Evolutionary conservation across 108 stramenopile genomes (phyloP).

Genomic region (Stephanodiscus triporus): DNA sequence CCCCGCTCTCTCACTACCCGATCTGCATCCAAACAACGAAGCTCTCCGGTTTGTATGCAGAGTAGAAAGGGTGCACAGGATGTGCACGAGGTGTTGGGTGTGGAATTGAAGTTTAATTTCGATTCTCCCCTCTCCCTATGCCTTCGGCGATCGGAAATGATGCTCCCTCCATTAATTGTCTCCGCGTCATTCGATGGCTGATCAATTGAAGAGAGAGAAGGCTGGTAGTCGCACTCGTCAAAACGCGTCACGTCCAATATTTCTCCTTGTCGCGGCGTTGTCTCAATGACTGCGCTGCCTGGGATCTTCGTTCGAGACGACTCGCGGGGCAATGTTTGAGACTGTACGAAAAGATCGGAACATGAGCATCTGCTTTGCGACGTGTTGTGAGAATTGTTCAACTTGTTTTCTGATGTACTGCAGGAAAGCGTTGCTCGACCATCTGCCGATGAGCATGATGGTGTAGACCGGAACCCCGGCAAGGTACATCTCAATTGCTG

Average conservation of each 20-base stretch:
- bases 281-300: neutral
- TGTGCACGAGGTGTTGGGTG: too few species aligned
- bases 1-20: too few species aligned
- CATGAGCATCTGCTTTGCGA: conserved; percentile 1
- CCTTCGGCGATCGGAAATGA: neutral
- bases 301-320: neutral
- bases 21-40: too few species aligned
- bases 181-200: neutral
- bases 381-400: conserved; percentile 16
- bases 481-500: conserved; percentile 27
- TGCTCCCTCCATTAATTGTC: conserved; percentile 3
- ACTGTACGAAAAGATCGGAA: neutral
- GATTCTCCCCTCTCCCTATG: too few species aligned
- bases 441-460: conserved; percentile 32
- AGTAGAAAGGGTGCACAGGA: too few species aligned
- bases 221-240: neutral
- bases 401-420: conserved; percentile 35
- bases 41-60: too few species aligned
- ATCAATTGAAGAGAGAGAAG: neutral
- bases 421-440: conserved; percentile 31
- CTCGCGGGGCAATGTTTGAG: neutral
- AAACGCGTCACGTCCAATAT: neutral
- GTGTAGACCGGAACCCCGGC: conserved; percentile 18
- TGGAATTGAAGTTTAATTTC: neutral
- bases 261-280: neutral